These are phyloP conservation scores for Aspergillus aculeatinus DNA, from an alignment of 2,329 filamentous ascomycete genomes.

Conservation along the genomic window DNA sequence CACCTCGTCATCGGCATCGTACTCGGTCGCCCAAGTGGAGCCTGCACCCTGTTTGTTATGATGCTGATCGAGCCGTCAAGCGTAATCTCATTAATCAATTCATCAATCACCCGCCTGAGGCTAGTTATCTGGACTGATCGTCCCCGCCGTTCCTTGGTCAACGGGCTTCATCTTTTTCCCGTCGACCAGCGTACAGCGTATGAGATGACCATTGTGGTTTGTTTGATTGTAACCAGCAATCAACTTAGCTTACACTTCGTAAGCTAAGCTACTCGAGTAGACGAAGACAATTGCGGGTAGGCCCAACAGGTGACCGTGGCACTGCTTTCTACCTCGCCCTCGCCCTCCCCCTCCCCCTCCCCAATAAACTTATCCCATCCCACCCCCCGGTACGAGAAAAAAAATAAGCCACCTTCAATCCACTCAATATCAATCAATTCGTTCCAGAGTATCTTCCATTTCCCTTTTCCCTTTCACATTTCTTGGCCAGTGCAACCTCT, in stretches of 20 bases:
- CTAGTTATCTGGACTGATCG: conserved; percentile 9
- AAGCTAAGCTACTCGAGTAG: too few species aligned
- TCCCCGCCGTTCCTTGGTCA: conserved; percentile 16
- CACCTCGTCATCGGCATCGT: neutral
- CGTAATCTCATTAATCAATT: neutral
- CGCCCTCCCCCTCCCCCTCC: neutral
- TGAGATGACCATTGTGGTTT: neutral
- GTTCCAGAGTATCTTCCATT: too few species aligned
- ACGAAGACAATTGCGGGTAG: neutral
- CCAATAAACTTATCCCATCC: too few species aligned
- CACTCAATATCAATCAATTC: neutral
- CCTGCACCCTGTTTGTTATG: neutral
- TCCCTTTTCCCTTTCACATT: neutral
- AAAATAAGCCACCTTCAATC: neutral
- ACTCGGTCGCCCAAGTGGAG: neutral
- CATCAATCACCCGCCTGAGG: too few species aligned
- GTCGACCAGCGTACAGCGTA: neutral
- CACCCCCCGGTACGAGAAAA: neutral
- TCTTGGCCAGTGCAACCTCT: neutral
- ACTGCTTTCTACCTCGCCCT: neutral
- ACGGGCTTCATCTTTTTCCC: conserved; percentile 3
- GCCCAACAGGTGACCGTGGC: neutral
- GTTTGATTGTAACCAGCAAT: neutral
- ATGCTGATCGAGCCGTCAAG: neutral
- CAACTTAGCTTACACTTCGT: neutral